Conservation (phyloP, 495 filamentous ascomycete genomes). For the Daldinia decipiens region DNA sequence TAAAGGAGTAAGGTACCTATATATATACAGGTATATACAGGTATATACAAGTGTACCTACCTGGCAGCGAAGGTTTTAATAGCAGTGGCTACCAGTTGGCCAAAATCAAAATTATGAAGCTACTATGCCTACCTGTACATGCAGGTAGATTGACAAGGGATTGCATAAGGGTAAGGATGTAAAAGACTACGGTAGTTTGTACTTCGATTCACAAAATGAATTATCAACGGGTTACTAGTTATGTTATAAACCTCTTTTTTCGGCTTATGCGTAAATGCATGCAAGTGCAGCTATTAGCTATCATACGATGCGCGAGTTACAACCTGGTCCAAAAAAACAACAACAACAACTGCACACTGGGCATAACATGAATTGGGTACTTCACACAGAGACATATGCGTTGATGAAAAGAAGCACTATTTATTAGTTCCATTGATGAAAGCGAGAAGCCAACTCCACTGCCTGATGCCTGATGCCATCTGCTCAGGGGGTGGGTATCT, state of each 20-base stretch:
- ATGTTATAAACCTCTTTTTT: neutral
- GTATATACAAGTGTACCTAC: too few species aligned
- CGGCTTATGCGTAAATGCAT: too few species aligned
- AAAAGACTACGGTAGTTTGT: too few species aligned
- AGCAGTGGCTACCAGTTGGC: too few species aligned
- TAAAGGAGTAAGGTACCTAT: too few species aligned
- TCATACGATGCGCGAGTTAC: neutral
- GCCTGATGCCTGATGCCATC: conserved; percentile 44
- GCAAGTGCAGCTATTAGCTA: neutral
- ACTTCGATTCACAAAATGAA: neutral
- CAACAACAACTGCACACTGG: neutral
- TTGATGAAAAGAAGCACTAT: conserved; percentile 36
- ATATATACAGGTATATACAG: too few species aligned
- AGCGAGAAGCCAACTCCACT: conserved; percentile 46
- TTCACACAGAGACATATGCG: neutral
- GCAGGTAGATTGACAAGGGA: too few species aligned
- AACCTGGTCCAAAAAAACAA: neutral
- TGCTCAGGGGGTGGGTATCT: conserved; percentile 48
- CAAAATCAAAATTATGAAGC: too few species aligned
- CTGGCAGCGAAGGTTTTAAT: too few species aligned
- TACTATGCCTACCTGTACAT: too few species aligned
- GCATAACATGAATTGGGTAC: neutral
- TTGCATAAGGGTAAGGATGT: too few species aligned
- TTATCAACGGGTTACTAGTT: neutral
- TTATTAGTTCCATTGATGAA: conserved; percentile 47